Conservation (phyloP, 371 early-diverging fungal genomes). For the Mucor velutinosus region DNA sequence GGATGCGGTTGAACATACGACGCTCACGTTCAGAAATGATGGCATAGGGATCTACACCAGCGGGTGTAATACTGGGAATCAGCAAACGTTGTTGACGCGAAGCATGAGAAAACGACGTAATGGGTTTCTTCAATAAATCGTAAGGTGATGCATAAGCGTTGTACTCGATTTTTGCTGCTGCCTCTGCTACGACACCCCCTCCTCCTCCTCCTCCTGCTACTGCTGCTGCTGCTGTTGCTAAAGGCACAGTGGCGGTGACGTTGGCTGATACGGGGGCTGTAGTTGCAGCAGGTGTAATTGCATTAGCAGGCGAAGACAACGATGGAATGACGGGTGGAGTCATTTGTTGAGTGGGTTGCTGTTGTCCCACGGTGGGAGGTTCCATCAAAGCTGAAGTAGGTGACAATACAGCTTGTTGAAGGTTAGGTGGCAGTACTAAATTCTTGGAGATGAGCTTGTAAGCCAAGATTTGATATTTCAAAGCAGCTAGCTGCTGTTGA, state of each 20-base stretch:
- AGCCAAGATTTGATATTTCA: constrained; percentile 81
- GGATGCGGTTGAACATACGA: constrained; percentile 64
- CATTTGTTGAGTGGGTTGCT: neutral
- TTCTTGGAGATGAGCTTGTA: constrained; percentile 82
- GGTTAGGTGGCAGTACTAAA: constrained; percentile 71
- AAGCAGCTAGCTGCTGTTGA: constrained; percentile 64
- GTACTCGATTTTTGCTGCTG: constrained; percentile 18
- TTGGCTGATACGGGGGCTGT: constrained; percentile 9
- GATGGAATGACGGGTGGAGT: constrained; percentile 5
- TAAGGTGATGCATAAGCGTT: constrained; percentile 55
- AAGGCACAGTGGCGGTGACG: neutral
- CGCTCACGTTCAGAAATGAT: constrained; percentile 78
- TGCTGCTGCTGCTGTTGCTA: neutral
- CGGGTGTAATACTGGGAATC: constrained; percentile 75
- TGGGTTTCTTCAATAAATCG: constrained; percentile 54
- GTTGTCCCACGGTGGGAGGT: neutral
- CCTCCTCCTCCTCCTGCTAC: too few relatives aligned
- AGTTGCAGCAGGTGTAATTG: constrained; percentile 1
- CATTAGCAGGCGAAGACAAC: neutral
- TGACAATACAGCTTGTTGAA: constrained; percentile 76
- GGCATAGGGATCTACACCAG: constrained; percentile 75
- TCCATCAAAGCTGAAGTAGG: constrained; percentile 8
- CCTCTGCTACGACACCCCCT: neutral
- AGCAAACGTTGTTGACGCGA: constrained; percentile 72
- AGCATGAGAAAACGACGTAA: constrained; percentile 51